Conservation (phyloP, 2,329 filamentous ascomycete species). For the Curvularia spicifera region DNA sequence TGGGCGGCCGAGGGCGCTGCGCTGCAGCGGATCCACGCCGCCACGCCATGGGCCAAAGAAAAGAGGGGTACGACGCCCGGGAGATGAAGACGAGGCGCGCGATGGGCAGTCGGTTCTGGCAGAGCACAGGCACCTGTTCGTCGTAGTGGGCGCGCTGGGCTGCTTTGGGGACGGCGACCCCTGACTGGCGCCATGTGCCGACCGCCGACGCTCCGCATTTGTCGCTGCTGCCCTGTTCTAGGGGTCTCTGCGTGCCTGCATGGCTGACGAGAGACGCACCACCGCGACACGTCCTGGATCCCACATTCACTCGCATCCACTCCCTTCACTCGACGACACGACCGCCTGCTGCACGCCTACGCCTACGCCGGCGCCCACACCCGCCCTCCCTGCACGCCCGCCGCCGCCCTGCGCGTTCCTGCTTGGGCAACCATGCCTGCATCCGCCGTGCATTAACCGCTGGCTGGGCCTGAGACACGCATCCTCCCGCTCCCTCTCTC, state of each 20-base stretch:
- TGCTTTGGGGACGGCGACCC: constrained; percentile 6
- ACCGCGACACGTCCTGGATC: too few relatives aligned
- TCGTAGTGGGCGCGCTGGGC: constrained; percentile 7
- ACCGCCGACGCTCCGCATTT: constrained; percentile 9
- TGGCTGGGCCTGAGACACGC: constrained; percentile 43
- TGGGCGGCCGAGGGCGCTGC: too few relatives aligned
- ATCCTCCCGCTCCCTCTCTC: constrained; percentile 10
- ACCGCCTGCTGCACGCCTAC: not conserved
- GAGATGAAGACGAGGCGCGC: too few relatives aligned
- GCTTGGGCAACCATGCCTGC: constrained; percentile 39
- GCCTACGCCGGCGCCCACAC: too few relatives aligned
- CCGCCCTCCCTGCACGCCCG: not conserved
- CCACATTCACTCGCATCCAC: not conserved
- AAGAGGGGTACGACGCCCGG: too few relatives aligned
- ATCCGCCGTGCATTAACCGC: constrained; percentile 29
- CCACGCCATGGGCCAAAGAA: too few relatives aligned
- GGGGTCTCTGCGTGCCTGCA: not conserved
- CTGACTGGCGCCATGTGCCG: constrained; percentile 13
- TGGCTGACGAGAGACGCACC: not conserved
- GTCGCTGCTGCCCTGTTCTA: constrained; percentile 1
- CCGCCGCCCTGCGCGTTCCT: constrained; percentile 29
- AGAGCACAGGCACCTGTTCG: not conserved
- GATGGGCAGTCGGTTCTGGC: too few relatives aligned
- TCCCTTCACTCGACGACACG: not conserved
- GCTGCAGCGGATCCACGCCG: too few relatives aligned